Percentiles rank a stretch among this genome's conserved stretches.
phyloP scores from a whole-genome alignment of 768 basidiomycete genomes.

The Lanmaoa pseudosensibilis region DNA sequence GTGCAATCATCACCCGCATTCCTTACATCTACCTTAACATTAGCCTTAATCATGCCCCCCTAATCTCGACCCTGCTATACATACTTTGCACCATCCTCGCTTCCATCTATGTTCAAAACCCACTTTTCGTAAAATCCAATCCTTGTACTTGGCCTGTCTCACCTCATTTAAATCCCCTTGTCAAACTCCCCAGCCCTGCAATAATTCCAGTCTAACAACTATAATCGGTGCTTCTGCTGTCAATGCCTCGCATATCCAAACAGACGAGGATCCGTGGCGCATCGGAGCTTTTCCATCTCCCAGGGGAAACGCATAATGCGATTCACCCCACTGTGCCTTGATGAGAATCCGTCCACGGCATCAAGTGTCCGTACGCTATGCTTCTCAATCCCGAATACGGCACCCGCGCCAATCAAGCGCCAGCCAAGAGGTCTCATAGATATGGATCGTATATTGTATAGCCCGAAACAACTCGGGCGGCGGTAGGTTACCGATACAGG shows the following conservation, averaged over 20 bases:
- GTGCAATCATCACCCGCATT: constrained; percentile 12
- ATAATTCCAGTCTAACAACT: neutral
- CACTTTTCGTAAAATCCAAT: neutral
- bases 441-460: constrained; percentile 24
- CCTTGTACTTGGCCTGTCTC: neutral
- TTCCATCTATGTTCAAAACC: neutral
- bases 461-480: constrained; percentile 20
- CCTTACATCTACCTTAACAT: constrained; percentile 11
- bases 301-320: neutral
- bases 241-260: neutral
- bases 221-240: neutral
- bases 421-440: constrained; percentile 23
- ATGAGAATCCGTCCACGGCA: neutral
- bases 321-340: neutral
- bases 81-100: neutral
- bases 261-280: constrained; percentile 9
- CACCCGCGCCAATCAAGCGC: neutral
- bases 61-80: constrained; percentile 7
- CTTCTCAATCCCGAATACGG: neutral
- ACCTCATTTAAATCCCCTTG: neutral
- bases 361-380: neutral
- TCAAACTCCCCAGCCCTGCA: neutral
- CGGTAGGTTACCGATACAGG: constrained; percentile 36
- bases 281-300: neutral
- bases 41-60: neutral